phyloP scores from a whole-genome alignment of 352 stramenopile genomes.

The Aphanomyces invadans region DNA sequence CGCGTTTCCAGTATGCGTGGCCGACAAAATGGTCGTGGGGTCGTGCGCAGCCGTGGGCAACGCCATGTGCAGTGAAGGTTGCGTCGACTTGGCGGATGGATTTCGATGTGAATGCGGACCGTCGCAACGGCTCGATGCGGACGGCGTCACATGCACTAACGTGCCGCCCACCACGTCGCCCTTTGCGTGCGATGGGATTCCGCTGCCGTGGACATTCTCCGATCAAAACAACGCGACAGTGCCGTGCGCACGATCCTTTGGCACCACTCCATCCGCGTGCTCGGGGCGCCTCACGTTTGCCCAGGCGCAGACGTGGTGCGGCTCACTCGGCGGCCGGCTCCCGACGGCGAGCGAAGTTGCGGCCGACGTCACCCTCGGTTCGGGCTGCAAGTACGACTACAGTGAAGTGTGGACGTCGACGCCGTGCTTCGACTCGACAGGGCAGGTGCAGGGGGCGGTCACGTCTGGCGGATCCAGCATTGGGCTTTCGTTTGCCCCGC shows the following conservation, averaged over 20 bases:
- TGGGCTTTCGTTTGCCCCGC: neutral
- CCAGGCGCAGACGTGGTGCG: neutral
- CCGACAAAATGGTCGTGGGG: neutral
- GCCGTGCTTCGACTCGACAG: neutral
- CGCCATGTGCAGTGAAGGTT: neutral
- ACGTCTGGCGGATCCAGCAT: neutral
- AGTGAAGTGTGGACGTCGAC: neutral
- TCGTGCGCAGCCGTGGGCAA: neutral
- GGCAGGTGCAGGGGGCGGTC: neutral
- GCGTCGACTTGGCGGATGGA: neutral
- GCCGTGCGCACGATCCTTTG: neutral
- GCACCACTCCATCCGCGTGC: neutral
- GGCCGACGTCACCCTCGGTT: neutral
- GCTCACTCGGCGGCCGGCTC: neutral
- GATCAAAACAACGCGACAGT: neutral
- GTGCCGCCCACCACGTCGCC: neutral
- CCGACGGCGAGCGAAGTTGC: neutral
- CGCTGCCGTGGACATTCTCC: neutral
- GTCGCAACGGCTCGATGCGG: neutral
- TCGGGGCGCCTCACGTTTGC: neutral
- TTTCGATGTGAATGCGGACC: neutral
- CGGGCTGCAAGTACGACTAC: constrained; percentile 6
- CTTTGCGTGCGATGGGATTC: neutral
- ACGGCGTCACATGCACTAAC: neutral
- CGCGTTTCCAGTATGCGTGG: neutral